phyloP scores from a whole-genome alignment of 2,329 filamentous ascomycete genomes.

The Nothomitra cinnamomea region DNA sequence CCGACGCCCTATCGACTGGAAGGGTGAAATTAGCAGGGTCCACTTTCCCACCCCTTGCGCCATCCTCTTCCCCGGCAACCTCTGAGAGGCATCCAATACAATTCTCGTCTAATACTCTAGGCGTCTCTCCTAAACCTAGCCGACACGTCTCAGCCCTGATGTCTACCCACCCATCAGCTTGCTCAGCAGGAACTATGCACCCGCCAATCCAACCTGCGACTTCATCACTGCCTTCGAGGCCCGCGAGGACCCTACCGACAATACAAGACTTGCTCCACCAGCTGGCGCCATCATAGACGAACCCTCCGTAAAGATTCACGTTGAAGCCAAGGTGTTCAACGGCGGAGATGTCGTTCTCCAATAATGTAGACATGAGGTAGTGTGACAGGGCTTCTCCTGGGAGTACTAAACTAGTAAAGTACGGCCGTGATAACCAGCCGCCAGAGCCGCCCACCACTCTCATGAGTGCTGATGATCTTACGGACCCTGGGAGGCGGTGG shows the following conservation, averaged over 20 bases:
- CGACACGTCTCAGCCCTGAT: slow-evolving; percentile 26
- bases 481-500: slow-evolving; percentile 2
- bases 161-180: slow-evolving; percentile 37
- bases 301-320: slow-evolving; percentile 46
- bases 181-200: slow-evolving; percentile 35
- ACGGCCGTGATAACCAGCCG: slow-evolving; percentile 52
- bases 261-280: slow-evolving; percentile 54
- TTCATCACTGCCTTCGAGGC: slow-evolving; percentile 42
- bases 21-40: slow-evolving; percentile 46
- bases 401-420: slow-evolving; percentile 46
- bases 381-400: slow-evolving; percentile 46
- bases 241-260: slow-evolving; percentile 46
- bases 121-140: slow-evolving; percentile 34
- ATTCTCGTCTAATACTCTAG: slow-evolving; percentile 44
- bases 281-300: slow-evolving; percentile 44
- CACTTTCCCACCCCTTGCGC: slow-evolving; percentile 29
- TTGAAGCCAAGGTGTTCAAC: slow-evolving; percentile 40
- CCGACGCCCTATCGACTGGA: slow-evolving; percentile 38
- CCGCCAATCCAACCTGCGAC: slow-evolving; percentile 54
- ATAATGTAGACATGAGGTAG: slow-evolving; percentile 46
- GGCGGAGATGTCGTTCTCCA: slow-evolving; percentile 46
- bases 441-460: slow-evolving; percentile 36
- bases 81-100: slow-evolving; percentile 40
- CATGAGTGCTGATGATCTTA: slow-evolving; percentile 10
- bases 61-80: slow-evolving; percentile 36